phyloP scores from a whole-genome alignment of 2,329 filamentous ascomycete species.

The Ascochyta clinopodiicola region DNA sequence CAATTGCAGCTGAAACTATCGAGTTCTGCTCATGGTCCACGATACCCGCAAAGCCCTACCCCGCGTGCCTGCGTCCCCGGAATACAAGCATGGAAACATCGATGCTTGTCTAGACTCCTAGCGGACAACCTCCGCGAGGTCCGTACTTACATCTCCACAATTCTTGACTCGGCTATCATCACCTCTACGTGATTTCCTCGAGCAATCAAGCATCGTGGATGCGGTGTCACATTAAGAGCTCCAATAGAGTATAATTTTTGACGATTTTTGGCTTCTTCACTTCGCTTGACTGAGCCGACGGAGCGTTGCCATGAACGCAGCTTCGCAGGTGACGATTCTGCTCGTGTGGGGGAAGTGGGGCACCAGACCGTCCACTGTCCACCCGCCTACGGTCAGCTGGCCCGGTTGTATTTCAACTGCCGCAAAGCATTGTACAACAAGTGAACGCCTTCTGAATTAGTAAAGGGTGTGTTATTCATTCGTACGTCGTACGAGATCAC shows the following conservation, averaged over 20 bases:
- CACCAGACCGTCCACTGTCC: not conserved
- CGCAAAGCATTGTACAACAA: not conserved
- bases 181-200: too few species aligned
- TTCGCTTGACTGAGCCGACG: too few species aligned
- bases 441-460: not conserved
- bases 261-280: too few species aligned
- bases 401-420: too few species aligned
- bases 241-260: too few species aligned
- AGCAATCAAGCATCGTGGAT: too few species aligned
- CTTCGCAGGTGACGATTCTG: too few species aligned
- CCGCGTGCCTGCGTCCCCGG: not conserved
- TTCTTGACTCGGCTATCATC: too few species aligned
- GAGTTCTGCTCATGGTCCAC: not conserved
- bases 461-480: not conserved
- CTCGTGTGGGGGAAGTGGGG: not conserved
- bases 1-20: not conserved
- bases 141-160: not conserved
- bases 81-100: not conserved
- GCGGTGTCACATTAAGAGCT: too few species aligned
- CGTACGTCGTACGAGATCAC: too few species aligned
- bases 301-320: too few species aligned
- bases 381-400: not conserved
- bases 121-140: not conserved
- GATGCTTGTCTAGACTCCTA: not conserved
- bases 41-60: not conserved